Evolutionary conservation across 2,329 filamentous ascomycete genomes (phyloP).

Genomic region (Domatiomyces catenatus): DNA sequence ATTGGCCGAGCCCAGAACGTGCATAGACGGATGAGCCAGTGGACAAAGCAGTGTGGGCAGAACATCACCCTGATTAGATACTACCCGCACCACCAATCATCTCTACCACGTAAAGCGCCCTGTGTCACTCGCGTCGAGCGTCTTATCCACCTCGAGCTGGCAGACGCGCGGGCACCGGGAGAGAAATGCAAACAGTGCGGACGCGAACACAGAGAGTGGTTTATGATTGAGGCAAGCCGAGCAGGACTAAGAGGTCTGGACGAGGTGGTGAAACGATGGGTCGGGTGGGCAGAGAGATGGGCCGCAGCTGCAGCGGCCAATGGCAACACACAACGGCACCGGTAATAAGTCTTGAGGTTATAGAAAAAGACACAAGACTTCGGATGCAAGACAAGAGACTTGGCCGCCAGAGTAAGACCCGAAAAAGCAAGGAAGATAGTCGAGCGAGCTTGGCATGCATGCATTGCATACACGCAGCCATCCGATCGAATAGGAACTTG

Average conservation of each 20-base stretch:
- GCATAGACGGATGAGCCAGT: slow-evolving; percentile 78
- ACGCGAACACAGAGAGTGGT: slow-evolving; percentile 84
- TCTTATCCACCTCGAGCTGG: slow-evolving; percentile 79
- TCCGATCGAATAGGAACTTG: too few relatives aligned
- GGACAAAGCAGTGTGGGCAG: slow-evolving; percentile 85
- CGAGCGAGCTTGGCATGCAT: too few relatives aligned
- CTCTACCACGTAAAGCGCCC: slow-evolving; percentile 47
- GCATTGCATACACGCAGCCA: too few relatives aligned
- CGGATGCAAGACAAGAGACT: too few relatives aligned
- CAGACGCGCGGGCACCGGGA: slow-evolving; percentile 39
- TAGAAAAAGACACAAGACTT: too few relatives aligned
- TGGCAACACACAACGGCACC: not conserved
- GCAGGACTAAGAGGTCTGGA: slow-evolving; percentile 54
- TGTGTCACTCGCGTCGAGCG: slow-evolving; percentile 80
- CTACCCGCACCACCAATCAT: slow-evolving; percentile 54
- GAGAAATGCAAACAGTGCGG: slow-evolving; percentile 60
- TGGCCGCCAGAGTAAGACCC: too few relatives aligned
- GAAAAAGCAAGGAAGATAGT: too few relatives aligned
- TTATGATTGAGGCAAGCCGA: slow-evolving; percentile 64
- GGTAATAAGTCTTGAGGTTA: not conserved
- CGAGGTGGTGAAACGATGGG: slow-evolving; percentile 69
- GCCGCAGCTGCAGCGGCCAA: not conserved
- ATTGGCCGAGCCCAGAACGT: slow-evolving; percentile 64
- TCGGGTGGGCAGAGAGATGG: slow-evolving; percentile 49
- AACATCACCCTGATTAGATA: slow-evolving; percentile 75